Evolutionary conservation across 768 basidiomycete species (phyloP).

Genomic region (Nidularia pulvinata): DNA sequence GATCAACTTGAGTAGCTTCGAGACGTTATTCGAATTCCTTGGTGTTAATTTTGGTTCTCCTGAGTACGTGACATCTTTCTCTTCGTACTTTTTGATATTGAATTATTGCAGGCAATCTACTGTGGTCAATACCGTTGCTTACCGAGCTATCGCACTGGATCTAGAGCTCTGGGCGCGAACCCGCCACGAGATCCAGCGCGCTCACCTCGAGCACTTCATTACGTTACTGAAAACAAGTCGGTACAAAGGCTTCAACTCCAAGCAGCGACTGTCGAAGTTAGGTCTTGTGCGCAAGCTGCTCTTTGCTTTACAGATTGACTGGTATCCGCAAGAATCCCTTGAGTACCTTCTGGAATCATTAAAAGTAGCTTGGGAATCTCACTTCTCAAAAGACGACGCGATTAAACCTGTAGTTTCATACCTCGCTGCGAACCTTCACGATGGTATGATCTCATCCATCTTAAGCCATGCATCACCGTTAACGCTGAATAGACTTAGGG

Average conservation of each 20-base stretch:
- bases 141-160: constrained; percentile 82
- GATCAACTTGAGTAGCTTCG: constrained; percentile 81
- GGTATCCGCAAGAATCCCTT: constrained; percentile 61
- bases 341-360: constrained; percentile 59
- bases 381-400: constrained; percentile 71
- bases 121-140: constrained; percentile 80
- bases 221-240: constrained; percentile 73
- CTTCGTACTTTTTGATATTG: neutral
- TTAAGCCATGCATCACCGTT: constrained; percentile 5
- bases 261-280: constrained; percentile 71
- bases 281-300: constrained; percentile 73
- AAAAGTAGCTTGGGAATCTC: constrained; percentile 55
- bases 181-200: constrained; percentile 68
- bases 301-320: constrained; percentile 80
- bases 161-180: constrained; percentile 89
- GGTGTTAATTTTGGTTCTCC: constrained; percentile 84
- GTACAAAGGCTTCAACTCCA: constrained; percentile 76
- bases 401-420: constrained; percentile 90
- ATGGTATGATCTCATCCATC: constrained; percentile 38
- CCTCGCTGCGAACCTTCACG: constrained; percentile 77
- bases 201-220: constrained; percentile 81
- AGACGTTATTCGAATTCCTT: constrained; percentile 83
- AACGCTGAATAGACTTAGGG: constrained; percentile 1
- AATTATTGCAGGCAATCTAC: constrained; percentile 63
- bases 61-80: constrained; percentile 50